Conservation (phyloP, 805 yeast species). For the Spencermartinsiella europaea region DNA sequence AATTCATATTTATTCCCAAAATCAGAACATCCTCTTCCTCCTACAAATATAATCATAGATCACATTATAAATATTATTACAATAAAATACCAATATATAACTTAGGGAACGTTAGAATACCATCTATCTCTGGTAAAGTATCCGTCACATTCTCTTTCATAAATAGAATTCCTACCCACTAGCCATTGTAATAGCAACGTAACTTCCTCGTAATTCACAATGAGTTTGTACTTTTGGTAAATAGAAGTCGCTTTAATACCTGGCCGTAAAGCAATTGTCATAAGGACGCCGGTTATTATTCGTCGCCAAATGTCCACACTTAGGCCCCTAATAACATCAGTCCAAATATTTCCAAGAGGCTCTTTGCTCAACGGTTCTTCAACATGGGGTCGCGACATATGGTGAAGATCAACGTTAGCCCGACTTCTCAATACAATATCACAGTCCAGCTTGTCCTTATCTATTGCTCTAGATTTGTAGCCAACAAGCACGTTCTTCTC, state of each 20-base stretch:
- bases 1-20: too few species aligned
- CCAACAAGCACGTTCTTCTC: slow-evolving; percentile 39
- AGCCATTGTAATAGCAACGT: slow-evolving; percentile 26
- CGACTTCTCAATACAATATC: slow-evolving; percentile 44
- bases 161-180: slow-evolving; percentile 11
- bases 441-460: slow-evolving; percentile 59
- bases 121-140: slow-evolving; percentile 24
- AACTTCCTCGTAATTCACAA: slow-evolving; percentile 27
- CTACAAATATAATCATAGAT: too few species aligned
- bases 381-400: slow-evolving; percentile 11
- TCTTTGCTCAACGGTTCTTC: slow-evolving; percentile 11
- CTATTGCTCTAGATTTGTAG: slow-evolving; percentile 72
- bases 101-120: slow-evolving; percentile 18
- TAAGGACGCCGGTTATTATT: slow-evolving; percentile 43
- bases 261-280: slow-evolving; percentile 48
- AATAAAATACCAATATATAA: too few species aligned
- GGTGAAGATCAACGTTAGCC: slow-evolving; percentile 5
- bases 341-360: slow-evolving; percentile 43
- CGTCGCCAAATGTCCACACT: slow-evolving; percentile 57
- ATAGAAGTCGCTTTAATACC: slow-evolving; percentile 39
- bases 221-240: slow-evolving; percentile 19
- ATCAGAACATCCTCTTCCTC: too few species aligned
- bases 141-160: slow-evolving; percentile 17
- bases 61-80: too few species aligned
- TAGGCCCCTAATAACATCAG: slow-evolving; percentile 58